A percentile compares a stretch with the other conserved stretches of the same genome.
phyloP scores from a whole-genome alignment of 345 rosid genomes.

The Euphorbia tirucalli region DNA sequence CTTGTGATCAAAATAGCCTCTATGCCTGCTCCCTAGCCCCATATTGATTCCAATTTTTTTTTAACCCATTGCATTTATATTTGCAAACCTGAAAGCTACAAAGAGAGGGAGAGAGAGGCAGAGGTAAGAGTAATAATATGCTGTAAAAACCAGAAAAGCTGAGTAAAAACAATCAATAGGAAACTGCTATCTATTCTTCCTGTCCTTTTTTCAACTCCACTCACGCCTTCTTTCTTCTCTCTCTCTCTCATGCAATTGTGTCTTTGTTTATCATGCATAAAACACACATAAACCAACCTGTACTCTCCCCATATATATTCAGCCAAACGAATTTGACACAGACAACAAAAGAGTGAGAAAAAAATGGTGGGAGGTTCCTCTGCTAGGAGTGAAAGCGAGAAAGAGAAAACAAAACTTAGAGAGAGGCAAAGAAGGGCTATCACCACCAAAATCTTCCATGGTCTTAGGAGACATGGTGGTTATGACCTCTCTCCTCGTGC shows the following conservation, averaged over 20 bases:
- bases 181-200: not conserved
- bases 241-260: constrained; percentile 4
- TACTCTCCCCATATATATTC: not conserved
- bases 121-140: too few species aligned
- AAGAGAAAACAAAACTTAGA: constrained; percentile 48
- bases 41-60: too few species aligned
- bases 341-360: not conserved
- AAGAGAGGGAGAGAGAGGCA: too few species aligned
- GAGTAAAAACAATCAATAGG: not conserved
- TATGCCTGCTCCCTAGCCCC: too few species aligned
- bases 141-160: not conserved
- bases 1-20: too few species aligned
- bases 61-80: too few species aligned
- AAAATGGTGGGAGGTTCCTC: constrained; percentile 25
- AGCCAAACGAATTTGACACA: not conserved
- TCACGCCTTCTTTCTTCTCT: not conserved
- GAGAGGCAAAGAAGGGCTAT: constrained; percentile 52
- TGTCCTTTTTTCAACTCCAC: not conserved
- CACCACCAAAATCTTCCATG: constrained; percentile 49
- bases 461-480: constrained; percentile 43
- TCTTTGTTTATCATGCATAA: constrained; percentile 4
- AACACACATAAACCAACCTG: constrained; percentile 12
- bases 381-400: constrained; percentile 45
- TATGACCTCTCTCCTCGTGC: constrained; percentile 46
- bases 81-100: too few species aligned